Conservation (phyloP, 768 basidiomycete species). For the Psilocybe azurescens region DNA sequence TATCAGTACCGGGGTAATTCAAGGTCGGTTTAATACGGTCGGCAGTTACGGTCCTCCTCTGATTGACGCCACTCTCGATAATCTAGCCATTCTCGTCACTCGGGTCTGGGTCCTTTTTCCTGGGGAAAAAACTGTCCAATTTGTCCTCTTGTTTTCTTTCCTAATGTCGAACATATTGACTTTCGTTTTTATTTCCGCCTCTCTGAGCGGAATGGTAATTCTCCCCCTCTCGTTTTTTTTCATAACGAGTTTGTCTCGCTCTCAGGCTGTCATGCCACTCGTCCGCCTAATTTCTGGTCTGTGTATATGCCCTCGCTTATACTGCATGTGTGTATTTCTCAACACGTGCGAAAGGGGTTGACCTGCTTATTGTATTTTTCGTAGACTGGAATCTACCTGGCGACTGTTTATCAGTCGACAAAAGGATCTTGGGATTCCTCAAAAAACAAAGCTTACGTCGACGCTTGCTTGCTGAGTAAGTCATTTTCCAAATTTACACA, state of each 20-base stretch:
- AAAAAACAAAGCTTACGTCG: background rate
- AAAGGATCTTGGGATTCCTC: background rate
- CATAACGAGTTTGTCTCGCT: background rate
- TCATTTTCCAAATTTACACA: background rate
- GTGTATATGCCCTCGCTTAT: conserved; percentile 42
- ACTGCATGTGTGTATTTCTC: conserved; percentile 36
- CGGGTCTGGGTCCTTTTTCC: conserved; percentile 50
- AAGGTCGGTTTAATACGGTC: conserved; percentile 7
- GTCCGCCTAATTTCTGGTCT: conserved; percentile 38
- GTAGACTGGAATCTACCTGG: conserved; percentile 3
- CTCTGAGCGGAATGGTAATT: conserved; percentile 9
- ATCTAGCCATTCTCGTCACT: conserved; percentile 41
- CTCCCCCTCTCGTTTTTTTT: background rate
- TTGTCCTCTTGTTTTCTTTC: conserved; percentile 35
- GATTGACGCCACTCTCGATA: background rate
- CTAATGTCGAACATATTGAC: conserved; percentile 32
- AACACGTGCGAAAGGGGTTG: background rate
- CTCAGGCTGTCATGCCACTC: conserved; percentile 38
- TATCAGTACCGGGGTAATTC: conserved; percentile 16
- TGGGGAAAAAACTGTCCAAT: conserved; percentile 29
- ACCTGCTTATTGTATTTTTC: background rate
- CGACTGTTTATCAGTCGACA: background rate
- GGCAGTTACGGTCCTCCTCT: background rate
- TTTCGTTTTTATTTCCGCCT: conserved; percentile 31
- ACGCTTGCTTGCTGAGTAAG: background rate